Evolutionary conservation across 169 alveolate species (phyloP), one percentile per base, ranked within the genome.

Genomic region (Blepharisma undulans): DNA sequence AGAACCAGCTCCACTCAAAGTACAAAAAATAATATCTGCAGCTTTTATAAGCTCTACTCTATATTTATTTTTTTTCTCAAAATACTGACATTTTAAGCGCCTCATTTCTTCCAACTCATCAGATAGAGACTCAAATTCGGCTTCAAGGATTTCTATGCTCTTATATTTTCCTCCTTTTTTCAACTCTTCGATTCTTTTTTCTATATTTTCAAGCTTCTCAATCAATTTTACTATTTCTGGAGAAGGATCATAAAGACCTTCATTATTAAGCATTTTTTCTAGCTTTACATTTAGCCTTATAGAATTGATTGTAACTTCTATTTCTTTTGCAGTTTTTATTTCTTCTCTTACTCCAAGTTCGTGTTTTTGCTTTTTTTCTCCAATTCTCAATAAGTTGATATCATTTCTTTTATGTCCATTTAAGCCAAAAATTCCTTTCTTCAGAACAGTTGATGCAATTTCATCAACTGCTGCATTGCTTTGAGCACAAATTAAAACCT

Each of bases 401-500:
- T 84, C 89, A 36, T 84, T 29, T 59, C 89, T 84, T 84, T 48
- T 91, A 34, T 84, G 14, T 36, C 96, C 96, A 61, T 93, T 89
- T 12, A 91, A 76, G 32, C 92, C 96, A 25, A 95, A 88, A 14
- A 92, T 74, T 14, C 95, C 88, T 60, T 91, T 92, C 33, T 34
- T 92, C 22, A 91, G 82, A 48, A 93, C 93, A 48, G 92, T 94
- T 61, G 94, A 87, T 0, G 99, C 98, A 84, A 98, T 91, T 95
- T 98, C 97, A 95, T 98, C 99, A 25, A 97, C 99, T 6, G 99
- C 99, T 61, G 98, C 98, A 95, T 98, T 98, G 90, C 99, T 97
- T 16, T 99, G 99, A 6, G 99, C 99, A 72, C 99, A 97, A 2
- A 98, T 99, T 81, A 98, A 95, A 21, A 98, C 98, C 72, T 93